Evolutionary conservation across 2,329 filamentous ascomycete genomes (phyloP), one percentile per base, ranked within the genome.

Genomic region (Monosporascus sp.): DNA sequence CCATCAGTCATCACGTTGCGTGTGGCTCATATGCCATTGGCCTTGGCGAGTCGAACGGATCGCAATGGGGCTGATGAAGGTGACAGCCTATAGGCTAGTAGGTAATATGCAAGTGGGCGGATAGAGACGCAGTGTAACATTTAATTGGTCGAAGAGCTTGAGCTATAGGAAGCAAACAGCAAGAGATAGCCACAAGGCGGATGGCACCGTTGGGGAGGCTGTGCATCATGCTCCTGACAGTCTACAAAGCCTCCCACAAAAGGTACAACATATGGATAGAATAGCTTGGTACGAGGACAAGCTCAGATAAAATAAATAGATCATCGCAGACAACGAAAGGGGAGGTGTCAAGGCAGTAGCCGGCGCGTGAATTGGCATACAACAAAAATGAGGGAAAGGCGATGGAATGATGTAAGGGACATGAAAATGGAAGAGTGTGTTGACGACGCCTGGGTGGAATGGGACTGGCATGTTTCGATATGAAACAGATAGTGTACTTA

Each of bases 401-500:
- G n/a, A 11, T 9, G 9, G 3, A 43, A 43, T 43, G 39, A 43
- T 24, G 39, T 24, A 18, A 46, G 31, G 43, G 24, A n/a, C 31
- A 46, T 18, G 14, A 24, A 11, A 46, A 31, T 18, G 22, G n/a
- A 46, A 31, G 7, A 14, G 31, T 17, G 24, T 15, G 24, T 27
- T 20, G 39, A 20, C 39, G 14, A 20, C 18, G 39, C 15, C 5
- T 18, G 18, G 20, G 22, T 20, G 39, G 31, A 35, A 14, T 35
- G 31, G 1, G 31, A 35, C 4, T 14, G 27, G 27, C 9, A 31
- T 31, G 27, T 3, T 31, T 31, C 9, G 31, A 35, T 35, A 35
- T 35, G 31, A 35, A 35, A 35, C 11, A 35, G 31, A 49, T 47
- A 35, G n/a, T 39, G 37, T 11, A 60, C 58, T 54, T 59, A 60